phyloP scores from a whole-genome alignment of 768 basidiomycete species.

The Lentinula sp. region DNA sequence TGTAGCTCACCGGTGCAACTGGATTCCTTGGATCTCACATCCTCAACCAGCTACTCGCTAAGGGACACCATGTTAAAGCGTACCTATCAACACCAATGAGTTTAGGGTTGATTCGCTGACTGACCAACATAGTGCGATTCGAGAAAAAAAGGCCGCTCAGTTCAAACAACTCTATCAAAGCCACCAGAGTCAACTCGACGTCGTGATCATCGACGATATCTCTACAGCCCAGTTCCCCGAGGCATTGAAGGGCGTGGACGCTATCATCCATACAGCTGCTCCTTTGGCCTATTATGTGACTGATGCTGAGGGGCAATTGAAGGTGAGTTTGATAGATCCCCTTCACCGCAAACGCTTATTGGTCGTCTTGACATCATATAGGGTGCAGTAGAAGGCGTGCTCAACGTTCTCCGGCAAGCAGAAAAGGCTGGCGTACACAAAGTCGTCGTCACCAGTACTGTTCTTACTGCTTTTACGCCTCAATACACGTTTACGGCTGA shows the following conservation, averaged over 20 bases:
- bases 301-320: constrained; percentile 10
- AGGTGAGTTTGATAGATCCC: not conserved
- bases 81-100: not conserved
- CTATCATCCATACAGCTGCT: constrained; percentile 32
- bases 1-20: constrained; percentile 3
- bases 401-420: constrained; percentile 31
- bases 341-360: not conserved
- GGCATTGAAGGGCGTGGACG: constrained; percentile 38
- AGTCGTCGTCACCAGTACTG: constrained; percentile 26
- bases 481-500: constrained; percentile 17
- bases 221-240: constrained; percentile 30
- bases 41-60: not conserved
- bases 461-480: constrained; percentile 16
- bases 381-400: constrained; percentile 25
- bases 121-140: not conserved
- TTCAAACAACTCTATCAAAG: not conserved
- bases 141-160: not conserved
- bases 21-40: constrained; percentile 6
- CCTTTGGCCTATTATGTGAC: constrained; percentile 11
- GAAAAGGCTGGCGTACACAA: constrained; percentile 23
- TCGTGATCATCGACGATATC: constrained; percentile 16
- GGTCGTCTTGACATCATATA: constrained; percentile 1
- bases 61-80: constrained; percentile 1
- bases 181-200: constrained; percentile 14
- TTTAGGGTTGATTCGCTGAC: not conserved